Evolutionary conservation across 192 early-diverging fungal species (phyloP), one percentile per base, ranked within the genome.

Genomic region (Entrophospora sp.): DNA sequence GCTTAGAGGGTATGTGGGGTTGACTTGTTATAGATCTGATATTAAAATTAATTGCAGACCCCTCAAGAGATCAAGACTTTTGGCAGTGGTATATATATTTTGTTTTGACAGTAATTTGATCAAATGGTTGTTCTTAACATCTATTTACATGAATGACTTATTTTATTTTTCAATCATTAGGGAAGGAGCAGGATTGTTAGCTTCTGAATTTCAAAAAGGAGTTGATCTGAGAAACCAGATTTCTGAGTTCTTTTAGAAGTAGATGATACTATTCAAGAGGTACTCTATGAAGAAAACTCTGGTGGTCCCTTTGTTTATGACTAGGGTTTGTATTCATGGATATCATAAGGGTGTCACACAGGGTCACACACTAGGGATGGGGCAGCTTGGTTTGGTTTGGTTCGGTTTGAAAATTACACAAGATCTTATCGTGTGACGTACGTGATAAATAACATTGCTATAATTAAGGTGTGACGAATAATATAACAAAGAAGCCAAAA

Each of bases 11-110:
- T 40, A 40, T 14, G 6, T 40, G 38, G 38, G 38, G 38, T 40
- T 14, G 38, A 40, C 38, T 40, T 40, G 38, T 40, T 40, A 40
- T 40, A 14, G 38, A 40, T 40, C 38, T 14, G 14, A 40, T 40
- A 14, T 40, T 40, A 40, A 40, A 40, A 40, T 9, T 40, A 40
- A 40, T 40, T 40, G 14, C 38, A 14, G 14, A 40, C 14, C 38
- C 14, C 38, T 40, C 38, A 40, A 40, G 14, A 40, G 14, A 14
- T 6, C 38, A 14, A 40, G 14, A 14, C 46, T 49, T 49, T 49
- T 49, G 46, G 46, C 46, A 49, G 46, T 49, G 46, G 46, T 27
- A 49, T 40, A 40, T 40, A 40, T 40, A 40, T 40, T 40, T 40
- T 40, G 16, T 16, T 40, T 40, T 40, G 9, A 40, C 38, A 40